These are phyloP conservation scores for Cladosporium sp. DNA, from an alignment of 2,329 filamentous ascomycete genomes.

Conservation along the genomic window DNA sequence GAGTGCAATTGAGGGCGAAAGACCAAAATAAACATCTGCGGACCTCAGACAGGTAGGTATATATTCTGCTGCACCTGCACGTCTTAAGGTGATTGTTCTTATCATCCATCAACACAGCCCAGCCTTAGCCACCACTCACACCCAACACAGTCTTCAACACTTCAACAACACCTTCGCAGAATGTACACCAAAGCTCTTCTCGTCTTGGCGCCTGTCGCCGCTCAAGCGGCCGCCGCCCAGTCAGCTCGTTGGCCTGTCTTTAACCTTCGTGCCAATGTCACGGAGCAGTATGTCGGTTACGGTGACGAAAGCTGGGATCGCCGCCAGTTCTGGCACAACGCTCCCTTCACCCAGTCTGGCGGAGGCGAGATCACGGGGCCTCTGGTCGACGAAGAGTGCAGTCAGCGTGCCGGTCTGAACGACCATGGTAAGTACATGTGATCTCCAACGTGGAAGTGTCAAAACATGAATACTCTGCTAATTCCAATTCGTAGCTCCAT, in stretches of 20 bases:
- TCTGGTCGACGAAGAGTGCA: conserved; percentile 11
- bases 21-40: neutral
- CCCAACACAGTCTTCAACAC: neutral
- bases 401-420: neutral
- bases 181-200: conserved; percentile 10
- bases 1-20: neutral
- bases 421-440: neutral
- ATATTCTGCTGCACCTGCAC: neutral
- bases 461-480: neutral
- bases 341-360: neutral
- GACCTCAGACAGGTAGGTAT: neutral
- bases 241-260: conserved; percentile 12
- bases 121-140: neutral
- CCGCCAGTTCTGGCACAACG: conserved; percentile 5
- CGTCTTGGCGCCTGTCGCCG: conserved; percentile 2
- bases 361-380: neutral
- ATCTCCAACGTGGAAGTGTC: neutral
- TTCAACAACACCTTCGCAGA: conserved; percentile 5
- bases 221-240: conserved; percentile 6
- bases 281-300: neutral
- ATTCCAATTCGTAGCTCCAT: neutral
- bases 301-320: neutral
- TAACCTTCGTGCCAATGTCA: conserved; percentile 11
- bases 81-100: neutral
- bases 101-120: conserved; percentile 1